A percentile compares a stretch with the other conserved stretches of the same genome.
Evolutionary conservation across 495 filamentous ascomycete species (phyloP).

Genomic region (Hyaloscypha variabilis): DNA sequence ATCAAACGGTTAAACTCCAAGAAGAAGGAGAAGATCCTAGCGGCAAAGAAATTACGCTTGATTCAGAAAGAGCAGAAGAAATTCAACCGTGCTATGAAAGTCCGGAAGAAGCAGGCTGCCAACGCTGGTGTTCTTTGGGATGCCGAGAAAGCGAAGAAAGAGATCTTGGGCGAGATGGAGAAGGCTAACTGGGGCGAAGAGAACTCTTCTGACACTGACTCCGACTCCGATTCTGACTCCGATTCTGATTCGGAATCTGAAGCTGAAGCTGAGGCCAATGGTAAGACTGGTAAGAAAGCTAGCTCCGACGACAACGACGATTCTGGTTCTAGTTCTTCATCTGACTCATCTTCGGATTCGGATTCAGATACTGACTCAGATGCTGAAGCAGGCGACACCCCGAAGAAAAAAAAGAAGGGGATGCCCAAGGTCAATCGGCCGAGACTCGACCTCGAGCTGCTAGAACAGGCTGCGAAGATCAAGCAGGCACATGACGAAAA

Average conservation of each 20-base stretch:
- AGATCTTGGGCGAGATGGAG: constrained; percentile 18
- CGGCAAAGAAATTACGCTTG: constrained; percentile 31
- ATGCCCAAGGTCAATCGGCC: not conserved
- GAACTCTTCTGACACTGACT: constrained; percentile 11
- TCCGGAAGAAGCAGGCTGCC: constrained; percentile 22
- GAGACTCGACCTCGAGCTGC: not conserved
- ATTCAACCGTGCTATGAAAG: constrained; percentile 28
- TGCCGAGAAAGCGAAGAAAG: constrained; percentile 14
- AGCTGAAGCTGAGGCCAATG: not conserved
- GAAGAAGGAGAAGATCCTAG: constrained; percentile 34
- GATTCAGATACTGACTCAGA: constrained; percentile 11
- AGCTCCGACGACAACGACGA: not conserved
- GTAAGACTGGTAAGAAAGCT: constrained; percentile 20
- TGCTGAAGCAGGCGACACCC: not conserved
- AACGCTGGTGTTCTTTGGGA: constrained; percentile 21
- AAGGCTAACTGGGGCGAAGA: not conserved
- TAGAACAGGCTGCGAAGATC: not conserved
- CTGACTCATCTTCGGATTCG: constrained; percentile 1
- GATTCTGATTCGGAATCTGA: not conserved
- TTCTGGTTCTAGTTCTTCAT: not conserved
- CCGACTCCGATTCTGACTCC: constrained; percentile 2
- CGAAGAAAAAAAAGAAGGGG: not conserved
- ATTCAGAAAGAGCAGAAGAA: constrained; percentile 34
- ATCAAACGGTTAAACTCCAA: constrained; percentile 27
- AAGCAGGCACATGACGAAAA: not conserved